Conservation (phyloP, 2,329 filamentous ascomycete genomes). For the Intubia oerlemansii region DNA sequence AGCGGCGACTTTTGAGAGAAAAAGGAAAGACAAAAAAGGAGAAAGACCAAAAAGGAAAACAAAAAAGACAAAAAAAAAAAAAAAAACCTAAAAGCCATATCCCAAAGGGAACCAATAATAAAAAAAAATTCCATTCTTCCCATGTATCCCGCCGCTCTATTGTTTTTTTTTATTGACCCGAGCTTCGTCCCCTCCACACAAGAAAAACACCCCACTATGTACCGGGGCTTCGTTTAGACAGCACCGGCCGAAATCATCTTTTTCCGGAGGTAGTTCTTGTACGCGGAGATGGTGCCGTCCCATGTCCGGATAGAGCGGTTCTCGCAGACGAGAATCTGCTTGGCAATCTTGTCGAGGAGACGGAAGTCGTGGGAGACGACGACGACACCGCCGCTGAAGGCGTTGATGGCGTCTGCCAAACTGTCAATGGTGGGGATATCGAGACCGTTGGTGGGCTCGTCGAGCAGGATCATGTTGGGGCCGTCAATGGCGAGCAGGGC, state of each 20-base stretch:
- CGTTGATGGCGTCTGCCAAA: constrained; percentile 92
- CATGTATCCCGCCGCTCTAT: too few species aligned
- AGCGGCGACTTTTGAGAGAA: too few species aligned
- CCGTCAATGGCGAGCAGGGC: constrained; percentile 84
- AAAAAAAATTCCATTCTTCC: neutral
- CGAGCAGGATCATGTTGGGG: constrained; percentile 93
- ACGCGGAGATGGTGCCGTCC: constrained; percentile 76
- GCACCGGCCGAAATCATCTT: constrained; percentile 88
- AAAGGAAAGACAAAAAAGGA: neutral
- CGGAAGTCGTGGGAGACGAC: constrained; percentile 98
- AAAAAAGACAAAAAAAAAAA: neutral
- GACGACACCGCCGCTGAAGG: constrained; percentile 87
- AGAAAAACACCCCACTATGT: too few species aligned
- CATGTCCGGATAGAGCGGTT: constrained; percentile 84
- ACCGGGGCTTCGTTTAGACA: constrained; percentile 40
- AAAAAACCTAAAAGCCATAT: neutral
- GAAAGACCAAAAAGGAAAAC: neutral
- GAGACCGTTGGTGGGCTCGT: constrained; percentile 98
- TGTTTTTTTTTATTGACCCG: too few species aligned
- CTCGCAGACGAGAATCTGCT: constrained; percentile 98
- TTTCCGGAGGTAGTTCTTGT: constrained; percentile 98
- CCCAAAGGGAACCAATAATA: neutral
- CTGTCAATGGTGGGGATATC: constrained; percentile 98
- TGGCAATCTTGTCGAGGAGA: constrained; percentile 96
- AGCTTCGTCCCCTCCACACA: too few species aligned